Conservation (phyloP, 495 filamentous ascomycete genomes). For the Podospora fimiseda region DNA sequence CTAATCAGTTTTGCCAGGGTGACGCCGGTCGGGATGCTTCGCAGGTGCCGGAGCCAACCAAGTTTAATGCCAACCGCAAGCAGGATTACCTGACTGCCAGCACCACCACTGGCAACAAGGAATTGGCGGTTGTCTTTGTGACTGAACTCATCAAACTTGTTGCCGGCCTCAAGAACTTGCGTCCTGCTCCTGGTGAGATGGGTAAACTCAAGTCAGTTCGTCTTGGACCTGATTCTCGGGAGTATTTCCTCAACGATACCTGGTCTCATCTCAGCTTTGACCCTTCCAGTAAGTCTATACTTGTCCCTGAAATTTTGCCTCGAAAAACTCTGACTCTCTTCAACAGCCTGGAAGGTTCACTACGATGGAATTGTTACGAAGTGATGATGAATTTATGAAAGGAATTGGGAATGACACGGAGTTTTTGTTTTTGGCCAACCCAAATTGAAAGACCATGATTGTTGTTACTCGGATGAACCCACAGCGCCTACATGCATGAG, state of each 20-base stretch:
- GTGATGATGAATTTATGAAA: too few relatives aligned
- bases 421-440: too few relatives aligned
- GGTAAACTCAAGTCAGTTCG: conserved; percentile 30
- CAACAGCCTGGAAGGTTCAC: not conserved
- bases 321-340: not conserved
- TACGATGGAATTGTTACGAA: too few relatives aligned
- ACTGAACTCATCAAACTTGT: conserved; percentile 27
- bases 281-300: conserved; percentile 17
- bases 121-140: conserved; percentile 21
- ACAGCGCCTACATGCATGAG: too few relatives aligned
- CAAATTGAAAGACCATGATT: too few relatives aligned
- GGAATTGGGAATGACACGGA: too few relatives aligned
- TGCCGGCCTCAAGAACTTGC: conserved; percentile 30
- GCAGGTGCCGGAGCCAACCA: conserved; percentile 7
- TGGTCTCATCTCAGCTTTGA: conserved; percentile 36
- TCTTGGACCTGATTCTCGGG: conserved; percentile 19
- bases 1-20: conserved; percentile 13
- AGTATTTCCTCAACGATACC: conserved; percentile 33
- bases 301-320: not conserved
- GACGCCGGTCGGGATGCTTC: conserved; percentile 21
- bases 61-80: conserved; percentile 26
- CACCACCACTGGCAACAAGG: conserved; percentile 27
- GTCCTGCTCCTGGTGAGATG: conserved; percentile 34
- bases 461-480: too few relatives aligned
- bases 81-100: conserved; percentile 12